Percentiles rank a stretch among this genome's conserved stretches.
These are phyloP conservation scores for Torulaspora microellipsoides DNA, from an alignment of 805 yeast genomes.

Conservation along the genomic window DNA sequence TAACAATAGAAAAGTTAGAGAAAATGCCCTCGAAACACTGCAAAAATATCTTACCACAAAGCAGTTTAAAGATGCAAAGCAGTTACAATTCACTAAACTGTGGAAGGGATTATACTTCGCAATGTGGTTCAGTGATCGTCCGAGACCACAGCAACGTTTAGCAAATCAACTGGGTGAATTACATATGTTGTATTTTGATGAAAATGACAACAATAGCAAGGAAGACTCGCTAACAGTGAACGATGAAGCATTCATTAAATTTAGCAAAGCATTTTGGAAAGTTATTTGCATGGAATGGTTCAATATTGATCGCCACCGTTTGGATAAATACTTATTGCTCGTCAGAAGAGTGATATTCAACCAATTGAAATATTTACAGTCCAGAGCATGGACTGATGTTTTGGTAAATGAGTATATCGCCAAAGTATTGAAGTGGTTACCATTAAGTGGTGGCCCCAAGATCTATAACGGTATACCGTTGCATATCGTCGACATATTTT, in stretches of 20 bases:
- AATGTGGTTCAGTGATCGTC: slow-evolving; percentile 96
- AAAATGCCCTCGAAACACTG: slow-evolving; percentile 63
- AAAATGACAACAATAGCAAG: slow-evolving; percentile 26
- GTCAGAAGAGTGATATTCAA: slow-evolving; percentile 71
- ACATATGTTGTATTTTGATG: slow-evolving; percentile 24
- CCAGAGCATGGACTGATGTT: slow-evolving; percentile 50
- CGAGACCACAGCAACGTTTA: slow-evolving; percentile 82
- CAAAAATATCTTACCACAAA: slow-evolving; percentile 49
- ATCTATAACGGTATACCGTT: slow-evolving; percentile 74
- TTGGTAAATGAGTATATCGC: slow-evolving; percentile 44
- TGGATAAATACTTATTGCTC: slow-evolving; percentile 80
- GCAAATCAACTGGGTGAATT: slow-evolving; percentile 67
- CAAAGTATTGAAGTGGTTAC: slow-evolving; percentile 41
- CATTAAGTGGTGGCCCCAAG: slow-evolving; percentile 54
- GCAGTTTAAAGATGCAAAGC: slow-evolving; percentile 40
- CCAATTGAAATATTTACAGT: slow-evolving; percentile 52
- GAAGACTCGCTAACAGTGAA: slow-evolving; percentile 16
- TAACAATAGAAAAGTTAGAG: slow-evolving; percentile 68
- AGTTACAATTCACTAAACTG: slow-evolving; percentile 65
- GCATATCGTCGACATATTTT: slow-evolving; percentile 76
- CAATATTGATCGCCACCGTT: slow-evolving; percentile 71
- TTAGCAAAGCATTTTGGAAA: slow-evolving; percentile 75
- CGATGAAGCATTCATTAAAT: slow-evolving; percentile 41
- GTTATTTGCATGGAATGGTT: slow-evolving; percentile 80
- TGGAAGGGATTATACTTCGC: slow-evolving; percentile 96